Conservation (phyloP, 1,139 yeast species). For the Pichia sp. region DNA sequence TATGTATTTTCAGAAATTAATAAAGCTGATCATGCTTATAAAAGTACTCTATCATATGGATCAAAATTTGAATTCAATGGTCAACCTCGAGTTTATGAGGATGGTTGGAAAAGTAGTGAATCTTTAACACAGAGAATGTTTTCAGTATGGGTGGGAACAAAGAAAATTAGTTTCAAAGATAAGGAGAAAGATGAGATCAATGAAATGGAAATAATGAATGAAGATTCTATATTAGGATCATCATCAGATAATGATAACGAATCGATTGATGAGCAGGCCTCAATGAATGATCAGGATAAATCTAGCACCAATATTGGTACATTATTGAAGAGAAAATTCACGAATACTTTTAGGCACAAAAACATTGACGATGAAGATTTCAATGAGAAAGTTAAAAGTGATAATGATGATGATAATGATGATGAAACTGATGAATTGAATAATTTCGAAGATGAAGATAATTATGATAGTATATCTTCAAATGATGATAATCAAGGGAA, state of each 20-base stretch:
- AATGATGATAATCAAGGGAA: too few relatives aligned
- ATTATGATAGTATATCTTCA: too few relatives aligned
- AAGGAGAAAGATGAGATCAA: conserved; percentile 5
- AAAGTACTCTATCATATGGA: conserved; percentile 23
- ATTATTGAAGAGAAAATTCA: not conserved
- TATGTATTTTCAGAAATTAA: conserved; percentile 69
- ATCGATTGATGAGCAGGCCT: not conserved
- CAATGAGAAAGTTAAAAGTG: not conserved
- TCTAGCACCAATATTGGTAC: not conserved
- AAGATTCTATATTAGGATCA: not conserved
- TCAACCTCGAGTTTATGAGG: conserved; percentile 65
- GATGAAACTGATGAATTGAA: not conserved
- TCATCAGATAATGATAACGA: not conserved
- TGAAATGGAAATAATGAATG: too few relatives aligned
- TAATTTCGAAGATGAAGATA: too few relatives aligned
- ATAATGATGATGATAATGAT: not conserved
- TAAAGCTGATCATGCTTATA: conserved; percentile 31
- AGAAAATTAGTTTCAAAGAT: conserved; percentile 35
- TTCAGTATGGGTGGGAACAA: conserved; percentile 76
- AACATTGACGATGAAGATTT: too few relatives aligned
- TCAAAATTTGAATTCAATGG: conserved; percentile 32
- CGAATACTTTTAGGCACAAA: not conserved
- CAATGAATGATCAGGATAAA: not conserved
- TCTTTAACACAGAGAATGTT: conserved; percentile 68
- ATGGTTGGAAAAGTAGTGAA: conserved; percentile 81